These are phyloP conservation scores for Citrus sp. DNA, from an alignment of 345 rosid genomes.

Conservation along the genomic window DNA sequence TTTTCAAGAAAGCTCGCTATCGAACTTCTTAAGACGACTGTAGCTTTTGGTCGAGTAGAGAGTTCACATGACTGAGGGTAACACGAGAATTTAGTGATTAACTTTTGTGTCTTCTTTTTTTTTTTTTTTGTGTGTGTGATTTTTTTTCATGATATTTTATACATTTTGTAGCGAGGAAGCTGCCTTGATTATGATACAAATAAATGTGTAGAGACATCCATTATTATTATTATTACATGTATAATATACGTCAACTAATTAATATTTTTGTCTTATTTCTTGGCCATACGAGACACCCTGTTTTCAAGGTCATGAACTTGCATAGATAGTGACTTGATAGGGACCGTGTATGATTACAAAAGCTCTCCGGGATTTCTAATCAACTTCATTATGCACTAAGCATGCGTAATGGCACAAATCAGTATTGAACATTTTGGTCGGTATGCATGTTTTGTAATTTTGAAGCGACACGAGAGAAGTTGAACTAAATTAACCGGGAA, in stretches of 20 bases:
- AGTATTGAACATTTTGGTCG: neutral
- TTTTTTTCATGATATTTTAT: neutral
- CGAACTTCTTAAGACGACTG: neutral
- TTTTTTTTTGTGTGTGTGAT: neutral
- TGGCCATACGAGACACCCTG: neutral
- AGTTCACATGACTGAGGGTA: slow-evolving; percentile 29
- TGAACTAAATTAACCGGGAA: neutral
- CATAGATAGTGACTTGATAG: neutral
- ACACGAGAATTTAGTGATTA: slow-evolving; percentile 35
- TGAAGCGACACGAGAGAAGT: too few relatives aligned
- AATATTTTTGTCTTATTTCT: too few relatives aligned
- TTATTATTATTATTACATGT: neutral
- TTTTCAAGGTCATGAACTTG: neutral
- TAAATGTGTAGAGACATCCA: slow-evolving; percentile 7
- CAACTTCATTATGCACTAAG: neutral
- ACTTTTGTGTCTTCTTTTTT: neutral
- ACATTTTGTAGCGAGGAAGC: neutral
- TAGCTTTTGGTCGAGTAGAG: slow-evolving; percentile 1
- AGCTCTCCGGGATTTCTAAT: neutral
- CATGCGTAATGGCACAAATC: neutral
- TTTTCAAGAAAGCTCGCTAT: slow-evolving; percentile 4
- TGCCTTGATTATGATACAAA: slow-evolving; percentile 2
- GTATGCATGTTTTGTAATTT: neutral
- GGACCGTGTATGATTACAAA: neutral
- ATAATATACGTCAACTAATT: too few relatives aligned